A percentile compares a stretch with the other conserved stretches of the same genome.
Conservation (phyloP, 1,284 basidiomycete genomes). For the Marasmius sp. region DNA sequence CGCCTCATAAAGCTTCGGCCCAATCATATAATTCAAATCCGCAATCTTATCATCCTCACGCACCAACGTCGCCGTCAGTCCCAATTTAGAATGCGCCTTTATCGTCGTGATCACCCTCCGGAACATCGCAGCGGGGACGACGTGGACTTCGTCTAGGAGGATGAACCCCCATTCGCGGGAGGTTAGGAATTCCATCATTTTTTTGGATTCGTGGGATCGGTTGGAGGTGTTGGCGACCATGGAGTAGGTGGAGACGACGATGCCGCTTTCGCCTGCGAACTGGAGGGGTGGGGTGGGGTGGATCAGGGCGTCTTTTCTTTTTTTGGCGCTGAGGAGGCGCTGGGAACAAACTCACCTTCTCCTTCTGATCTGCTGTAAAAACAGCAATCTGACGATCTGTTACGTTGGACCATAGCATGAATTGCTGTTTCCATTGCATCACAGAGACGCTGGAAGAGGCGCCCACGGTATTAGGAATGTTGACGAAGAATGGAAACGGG, state of each 20-base stretch:
- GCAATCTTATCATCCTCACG: conserved; percentile 99
- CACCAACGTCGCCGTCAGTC: conserved; percentile 96
- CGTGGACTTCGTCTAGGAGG: conserved; percentile 94
- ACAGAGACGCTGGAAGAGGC: conserved; percentile 76
- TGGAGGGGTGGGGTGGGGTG: too few species aligned
- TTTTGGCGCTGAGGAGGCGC: too few species aligned
- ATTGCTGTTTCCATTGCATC: conserved; percentile 97
- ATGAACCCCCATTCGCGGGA: conserved; percentile 96
- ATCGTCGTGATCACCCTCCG: conserved; percentile 94
- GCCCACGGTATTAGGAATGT: too few species aligned
- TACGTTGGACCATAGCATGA: conserved; percentile 96
- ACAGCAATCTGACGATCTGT: conserved; percentile 93
- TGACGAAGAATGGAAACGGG: background rate
- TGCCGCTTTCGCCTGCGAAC: conserved; percentile 93
- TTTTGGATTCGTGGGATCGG: conserved; percentile 93
- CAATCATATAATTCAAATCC: conserved; percentile 98
- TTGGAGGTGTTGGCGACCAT: conserved; percentile 98
- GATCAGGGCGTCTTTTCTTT: too few species aligned
- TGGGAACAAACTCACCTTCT: conserved; percentile 62
- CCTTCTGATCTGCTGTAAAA: conserved; percentile 95
- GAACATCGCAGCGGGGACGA: conserved; percentile 97
- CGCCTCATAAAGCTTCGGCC: conserved; percentile 98
- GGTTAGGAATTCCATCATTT: conserved; percentile 98
- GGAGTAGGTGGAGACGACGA: conserved; percentile 96
- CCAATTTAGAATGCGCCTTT: conserved; percentile 96